Base-by-base conservation (phyloP, 1,284 basidiomycete species). In the Boletus mariae region DNA sequence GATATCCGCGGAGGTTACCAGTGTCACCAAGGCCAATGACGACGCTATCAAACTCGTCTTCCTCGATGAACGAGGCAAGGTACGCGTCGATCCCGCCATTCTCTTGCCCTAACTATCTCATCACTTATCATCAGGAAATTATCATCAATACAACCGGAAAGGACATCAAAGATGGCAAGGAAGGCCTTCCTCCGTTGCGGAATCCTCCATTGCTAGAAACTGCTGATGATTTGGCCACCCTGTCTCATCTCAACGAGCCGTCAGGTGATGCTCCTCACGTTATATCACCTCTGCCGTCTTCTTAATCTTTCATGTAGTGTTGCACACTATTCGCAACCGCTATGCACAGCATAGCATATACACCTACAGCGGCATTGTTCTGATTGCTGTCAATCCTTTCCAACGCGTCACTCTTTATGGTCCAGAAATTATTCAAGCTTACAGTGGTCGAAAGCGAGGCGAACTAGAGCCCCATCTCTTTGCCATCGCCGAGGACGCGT, bases 301-400 rank as follows among this genome's bases (percentile, higher is more conserved):
- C 43, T 37, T 38, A 48, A 44, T 38, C 23, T 51, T 49, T 32
- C 46, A 45, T 52, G 35, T 64, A 94, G 96, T 99, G 40, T 80
- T 99, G 45, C 94, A 99, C 69, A 97, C 96, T 43, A 98, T 99
- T 64, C 85, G 92, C 40, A 97, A 96, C 71, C 87, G 97, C 64
- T 99, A 99, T 76, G 92, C 90, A 20, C 92, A 96, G 63, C 94
- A 97, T 69, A 92, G 92, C 70, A 98, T 98, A 64, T 99, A 99
- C 71, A 99, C 97, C 38, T 99, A 99, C 75, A 96, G 93, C 58
- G 97, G 97, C 63, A 99, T 99, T 65, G 90, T 97, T 55, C 84
- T 97, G 59, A 98, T 99, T 70, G 97, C 97, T 45, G 87, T 99
- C 74, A 99, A 99, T 73, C 97, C 97, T 46, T 99, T 99, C 74